phyloP scores from a whole-genome alignment of 169 alveolate species.

The Plasmodium gallinaceum region DNA sequence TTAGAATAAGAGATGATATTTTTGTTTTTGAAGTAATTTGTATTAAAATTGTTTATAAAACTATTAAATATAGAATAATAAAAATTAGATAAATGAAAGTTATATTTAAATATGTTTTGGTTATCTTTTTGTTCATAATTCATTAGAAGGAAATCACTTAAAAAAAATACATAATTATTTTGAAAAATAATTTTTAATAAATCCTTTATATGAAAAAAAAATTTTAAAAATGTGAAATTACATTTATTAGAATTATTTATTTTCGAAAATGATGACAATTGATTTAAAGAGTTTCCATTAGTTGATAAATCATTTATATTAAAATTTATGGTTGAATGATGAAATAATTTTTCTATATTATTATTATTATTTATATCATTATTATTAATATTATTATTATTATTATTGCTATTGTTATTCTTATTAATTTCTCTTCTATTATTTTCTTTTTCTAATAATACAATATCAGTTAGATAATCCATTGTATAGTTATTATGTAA shows the following conservation, averaged over 20 bases:
- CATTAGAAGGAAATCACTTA: conserved; percentile 60
- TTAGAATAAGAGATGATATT: background rate
- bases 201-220: conserved; percentile 32
- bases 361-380: background rate
- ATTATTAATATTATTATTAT: background rate
- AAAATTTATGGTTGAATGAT: conserved; percentile 11
- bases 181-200: conserved; percentile 37
- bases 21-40: conserved; percentile 17
- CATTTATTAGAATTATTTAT: background rate
- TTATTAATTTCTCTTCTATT: background rate
- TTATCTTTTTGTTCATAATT: conserved; percentile 58
- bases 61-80: conserved; percentile 34
- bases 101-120: background rate
- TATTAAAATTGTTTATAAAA: conserved; percentile 23
- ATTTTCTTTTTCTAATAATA: conserved; percentile 26
- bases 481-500: conserved; percentile 2
- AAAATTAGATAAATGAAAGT: background rate
- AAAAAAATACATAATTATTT: conserved; percentile 48
- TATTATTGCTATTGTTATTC: background rate
- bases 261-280: background rate
- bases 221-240: conserved; percentile 4
- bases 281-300: conserved; percentile 7
- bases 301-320: conserved; percentile 11
- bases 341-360: conserved; percentile 13
- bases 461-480: conserved; percentile 34